Base-by-base conservation (phyloP, 2,329 filamentous ascomycete genomes). In the Zymoseptoria tritici region DNA sequence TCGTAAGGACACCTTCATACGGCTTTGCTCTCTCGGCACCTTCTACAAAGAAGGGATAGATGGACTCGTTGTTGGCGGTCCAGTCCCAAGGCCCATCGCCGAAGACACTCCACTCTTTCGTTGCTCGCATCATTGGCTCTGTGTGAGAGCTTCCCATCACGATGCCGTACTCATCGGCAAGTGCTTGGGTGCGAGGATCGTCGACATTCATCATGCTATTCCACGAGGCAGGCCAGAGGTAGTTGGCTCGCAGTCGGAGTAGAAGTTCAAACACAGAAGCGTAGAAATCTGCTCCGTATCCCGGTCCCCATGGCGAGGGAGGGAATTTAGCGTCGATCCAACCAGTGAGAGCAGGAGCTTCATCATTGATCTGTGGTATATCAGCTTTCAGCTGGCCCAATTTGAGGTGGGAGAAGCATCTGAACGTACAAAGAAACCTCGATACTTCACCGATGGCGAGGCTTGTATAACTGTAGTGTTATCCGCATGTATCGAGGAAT, bases 151-250 rank as follows among this genome's bases (percentile, higher is more conserved):
- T 87, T 2, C 86, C 86, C 70, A 91, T 83, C 0, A 90, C 86
- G 59, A 91, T 83, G 49, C 85, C 87, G 69, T 85, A 90, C n/a
- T 86, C 86, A 66, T 91, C 85, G 0, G 87, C 85, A 4, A 89
- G 79, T 0, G 85, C 83, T 68, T 89, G 85, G 65, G 85, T 90
- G 29, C 80, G 78, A 2, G 82, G 78, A 68, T 91, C 88, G 62
- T 91, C 88, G 1, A 89, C 81, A 68, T 85, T 84, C 68, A 90
- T 88, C 80, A 89, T 89, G 63, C 80, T 82, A 5, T 80, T 82
- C 88, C 87, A 91, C 70, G 84, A 78, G 0, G 86, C 82, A 0
- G 88, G 88, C 88, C 88, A 91, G 55, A 91, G 76, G 67, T 90
- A 90, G 72, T 91, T 91, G 16, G 87, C 87, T 46, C 84, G 81